Percentiles rank a stretch among this genome's conserved stretches.
Evolutionary conservation across 495 filamentous ascomycete genomes (phyloP).

Genomic region (Aspergillus nidulans): DNA sequence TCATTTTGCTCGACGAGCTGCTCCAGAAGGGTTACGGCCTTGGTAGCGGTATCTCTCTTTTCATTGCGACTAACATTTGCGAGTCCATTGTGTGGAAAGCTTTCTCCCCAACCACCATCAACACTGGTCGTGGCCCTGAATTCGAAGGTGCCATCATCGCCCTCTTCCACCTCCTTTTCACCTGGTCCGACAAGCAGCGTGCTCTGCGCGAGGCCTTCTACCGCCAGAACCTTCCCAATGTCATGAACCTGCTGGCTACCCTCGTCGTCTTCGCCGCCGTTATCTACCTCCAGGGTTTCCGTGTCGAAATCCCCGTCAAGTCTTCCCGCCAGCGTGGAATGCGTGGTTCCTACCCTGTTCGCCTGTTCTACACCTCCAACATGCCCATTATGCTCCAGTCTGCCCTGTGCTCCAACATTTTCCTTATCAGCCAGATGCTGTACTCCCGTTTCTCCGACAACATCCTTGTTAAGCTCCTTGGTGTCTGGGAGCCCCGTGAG

Average conservation of each 20-base stretch:
- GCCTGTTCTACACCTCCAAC: conserved; percentile 63
- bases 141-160: conserved; percentile 99
- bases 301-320: conserved; percentile 99
- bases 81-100: conserved; percentile 99
- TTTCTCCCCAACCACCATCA: conserved; percentile 98
- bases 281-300: conserved; percentile 99
- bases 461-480: conserved; percentile 91
- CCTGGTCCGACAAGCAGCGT: conserved; percentile 97
- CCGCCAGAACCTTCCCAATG: conserved; percentile 98
- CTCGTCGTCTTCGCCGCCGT: conserved; percentile 91
- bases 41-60: conserved; percentile 96
- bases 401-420: conserved; percentile 96
- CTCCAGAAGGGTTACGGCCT: conserved; percentile 99
- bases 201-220: conserved; percentile 98
- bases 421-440: conserved; percentile 97
- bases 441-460: conserved; percentile 98
- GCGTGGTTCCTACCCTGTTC: conserved; percentile 71
- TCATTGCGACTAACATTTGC: conserved; percentile 99
- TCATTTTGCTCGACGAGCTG: conserved; percentile 98
- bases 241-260: conserved; percentile 97
- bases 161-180: conserved; percentile 95
- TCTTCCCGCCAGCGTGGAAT: conserved; percentile 98
- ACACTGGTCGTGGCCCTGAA: conserved; percentile 97
- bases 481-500: conserved; percentile 97
- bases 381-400: conserved; percentile 99